A percentile compares a stretch with the other conserved stretches of the same genome.
Evolutionary conservation across 1,284 basidiomycete genomes (phyloP).

Genomic region (Agroathelia rolfsii): DNA sequence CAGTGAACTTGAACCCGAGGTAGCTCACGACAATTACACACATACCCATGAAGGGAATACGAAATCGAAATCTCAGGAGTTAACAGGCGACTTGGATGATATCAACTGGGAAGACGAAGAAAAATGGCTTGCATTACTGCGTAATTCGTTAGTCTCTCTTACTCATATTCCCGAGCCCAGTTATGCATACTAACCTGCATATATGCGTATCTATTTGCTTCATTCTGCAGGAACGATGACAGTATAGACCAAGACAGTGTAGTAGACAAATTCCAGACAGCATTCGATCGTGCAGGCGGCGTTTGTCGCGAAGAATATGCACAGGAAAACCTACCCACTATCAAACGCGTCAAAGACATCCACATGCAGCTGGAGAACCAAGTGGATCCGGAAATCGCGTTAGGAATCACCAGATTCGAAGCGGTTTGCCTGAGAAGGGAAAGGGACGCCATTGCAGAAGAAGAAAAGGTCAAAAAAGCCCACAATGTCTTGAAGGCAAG

Average conservation of each 20-base stretch:
- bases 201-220: background rate
- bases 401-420: slow-evolving; percentile 41
- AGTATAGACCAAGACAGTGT: slow-evolving; percentile 28
- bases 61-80: no score
- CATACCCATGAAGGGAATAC: no score
- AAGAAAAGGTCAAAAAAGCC: slow-evolving; percentile 31
- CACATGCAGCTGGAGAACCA: slow-evolving; percentile 34
- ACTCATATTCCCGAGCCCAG: no score
- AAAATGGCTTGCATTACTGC: no score
- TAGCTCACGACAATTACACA: no score
- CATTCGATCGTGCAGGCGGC: slow-evolving; percentile 34
- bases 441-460: slow-evolving; percentile 27
- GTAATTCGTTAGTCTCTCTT: no score
- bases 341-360: slow-evolving; percentile 35
- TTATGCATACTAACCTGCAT: background rate
- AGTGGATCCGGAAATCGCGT: slow-evolving; percentile 36
- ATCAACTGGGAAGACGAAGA: slow-evolving; percentile 16
- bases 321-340: slow-evolving; percentile 39
- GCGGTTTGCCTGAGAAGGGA: slow-evolving; percentile 44
- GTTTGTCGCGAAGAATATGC: slow-evolving; percentile 39
- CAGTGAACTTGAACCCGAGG: no score
- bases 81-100: no score
- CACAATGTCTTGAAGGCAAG: slow-evolving; percentile 30
- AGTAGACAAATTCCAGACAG: slow-evolving; percentile 35
- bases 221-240: slow-evolving; percentile 9